These are phyloP conservation scores for Tylopilus microsporus DNA, from an alignment of 1,284 basidiomycete species.

Conservation along the genomic window DNA sequence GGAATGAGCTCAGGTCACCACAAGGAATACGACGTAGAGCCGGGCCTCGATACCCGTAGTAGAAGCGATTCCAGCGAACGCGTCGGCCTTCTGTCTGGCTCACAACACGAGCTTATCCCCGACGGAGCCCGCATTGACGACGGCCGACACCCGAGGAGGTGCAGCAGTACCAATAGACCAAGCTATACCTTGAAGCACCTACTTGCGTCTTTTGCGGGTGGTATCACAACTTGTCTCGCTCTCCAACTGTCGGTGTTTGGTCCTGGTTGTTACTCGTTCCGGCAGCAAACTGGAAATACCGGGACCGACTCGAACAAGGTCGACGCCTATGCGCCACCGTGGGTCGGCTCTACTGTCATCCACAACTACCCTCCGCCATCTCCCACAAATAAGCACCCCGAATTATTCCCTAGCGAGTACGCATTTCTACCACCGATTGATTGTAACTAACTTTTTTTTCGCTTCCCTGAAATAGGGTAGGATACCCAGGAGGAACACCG, in stretches of 20 bases:
- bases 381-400: conserved; percentile 65
- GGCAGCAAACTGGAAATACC: background rate
- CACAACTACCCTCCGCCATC: conserved; percentile 67
- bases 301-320: conserved; percentile 1
- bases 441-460: background rate
- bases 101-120: conserved; percentile 4
- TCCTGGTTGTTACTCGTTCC: conserved; percentile 9
- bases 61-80: conserved; percentile 11
- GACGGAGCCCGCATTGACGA: background rate
- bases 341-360: conserved; percentile 64
- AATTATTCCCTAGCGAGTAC: conserved; percentile 62
- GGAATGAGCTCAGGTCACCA: conserved; percentile 9
- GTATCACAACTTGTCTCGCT: conserved; percentile 24
- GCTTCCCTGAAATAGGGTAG: conserved; percentile 41
- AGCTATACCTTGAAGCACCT: conserved; percentile 23
- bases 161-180: background rate
- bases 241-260: conserved; percentile 27
- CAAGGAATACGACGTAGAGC: conserved; percentile 26
- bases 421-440: background rate
- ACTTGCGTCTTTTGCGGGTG: conserved; percentile 26
- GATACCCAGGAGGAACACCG: conserved; percentile 77
- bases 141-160: background rate
- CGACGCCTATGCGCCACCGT: conserved; percentile 44
- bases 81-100: conserved; percentile 20
- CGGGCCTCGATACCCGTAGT: conserved; percentile 10